Percentiles rank a stretch among this genome's conserved stretches.
These are phyloP conservation scores for Tetratostichococcus sp. DNA, from an alignment of 139 green algal genomes.

Conservation along the genomic window DNA sequence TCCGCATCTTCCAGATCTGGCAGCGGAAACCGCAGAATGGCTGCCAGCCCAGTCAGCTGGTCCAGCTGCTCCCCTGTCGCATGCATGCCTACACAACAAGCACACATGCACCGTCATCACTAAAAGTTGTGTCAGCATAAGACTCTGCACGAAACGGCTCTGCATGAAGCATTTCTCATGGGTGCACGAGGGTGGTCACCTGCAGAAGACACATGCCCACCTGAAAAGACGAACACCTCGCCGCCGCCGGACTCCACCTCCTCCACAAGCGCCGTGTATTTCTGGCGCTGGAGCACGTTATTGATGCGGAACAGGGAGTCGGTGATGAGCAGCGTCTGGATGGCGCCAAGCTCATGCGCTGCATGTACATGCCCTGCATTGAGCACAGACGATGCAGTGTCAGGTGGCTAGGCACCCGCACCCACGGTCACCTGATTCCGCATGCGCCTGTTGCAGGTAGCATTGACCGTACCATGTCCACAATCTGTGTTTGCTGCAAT, in stretches of 20 bases:
- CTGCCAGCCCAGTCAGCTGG: conserved; percentile 82
- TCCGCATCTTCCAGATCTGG: conserved; percentile 87
- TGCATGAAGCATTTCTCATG: too few species aligned
- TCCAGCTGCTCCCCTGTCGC: conserved; percentile 80
- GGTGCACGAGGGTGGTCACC: too few species aligned
- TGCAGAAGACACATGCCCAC: too few species aligned
- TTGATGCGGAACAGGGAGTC: conserved; percentile 85
- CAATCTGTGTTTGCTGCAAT: too few species aligned
- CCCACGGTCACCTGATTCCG: too few species aligned
- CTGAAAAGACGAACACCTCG: conserved; percentile 81
- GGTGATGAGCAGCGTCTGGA: conserved; percentile 66
- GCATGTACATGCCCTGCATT: conserved; percentile 56
- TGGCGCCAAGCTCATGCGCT: conserved; percentile 67
- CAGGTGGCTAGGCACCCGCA: too few species aligned
- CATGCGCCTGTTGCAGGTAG: too few species aligned
- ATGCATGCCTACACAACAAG: conserved; percentile 25
- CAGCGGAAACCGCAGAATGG: conserved; percentile 87
- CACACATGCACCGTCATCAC: not conserved
- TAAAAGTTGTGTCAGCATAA: too few species aligned
- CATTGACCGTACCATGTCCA: too few species aligned
- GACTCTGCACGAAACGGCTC: too few species aligned
- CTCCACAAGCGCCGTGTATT: conserved; percentile 78
- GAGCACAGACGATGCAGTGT: not conserved
- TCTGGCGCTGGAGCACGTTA: conserved; percentile 47
- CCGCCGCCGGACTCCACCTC: conserved; percentile 73